Evolutionary conservation across 2,329 filamentous ascomycete genomes (phyloP).

Genomic region (Clonostachys sp.): DNA sequence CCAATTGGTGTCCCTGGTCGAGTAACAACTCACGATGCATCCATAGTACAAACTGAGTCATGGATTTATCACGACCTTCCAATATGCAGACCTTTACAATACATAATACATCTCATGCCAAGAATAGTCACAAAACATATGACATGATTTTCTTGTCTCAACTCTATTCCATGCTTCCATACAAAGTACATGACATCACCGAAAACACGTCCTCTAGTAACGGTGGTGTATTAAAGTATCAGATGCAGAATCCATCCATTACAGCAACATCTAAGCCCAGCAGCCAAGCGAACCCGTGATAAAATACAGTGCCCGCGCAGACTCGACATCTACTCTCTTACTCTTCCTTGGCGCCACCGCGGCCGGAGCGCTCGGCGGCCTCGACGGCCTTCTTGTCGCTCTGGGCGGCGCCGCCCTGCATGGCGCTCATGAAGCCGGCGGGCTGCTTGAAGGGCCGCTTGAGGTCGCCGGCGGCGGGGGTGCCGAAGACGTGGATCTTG

Average conservation of each 20-base stretch:
- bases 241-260: background rate
- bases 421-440: conserved; percentile 76
- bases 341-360: conserved; percentile 69
- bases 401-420: conserved; percentile 71
- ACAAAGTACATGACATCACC: too few relatives aligned
- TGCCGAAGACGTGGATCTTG: conserved; percentile 90
- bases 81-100: too few relatives aligned
- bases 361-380: conserved; percentile 70
- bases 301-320: background rate
- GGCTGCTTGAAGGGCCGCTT: conserved; percentile 92
- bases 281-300: background rate
- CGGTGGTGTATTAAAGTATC: background rate
- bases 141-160: too few relatives aligned
- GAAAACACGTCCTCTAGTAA: too few relatives aligned
- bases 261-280: background rate
- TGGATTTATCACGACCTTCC: too few relatives aligned
- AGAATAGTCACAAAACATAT: too few relatives aligned
- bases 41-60: too few relatives aligned
- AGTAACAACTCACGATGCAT: too few relatives aligned
- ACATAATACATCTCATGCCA: too few relatives aligned
- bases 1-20: too few relatives aligned
- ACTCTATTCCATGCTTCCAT: too few relatives aligned
- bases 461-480: conserved; percentile 83
- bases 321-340: conserved; percentile 26
- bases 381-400: conserved; percentile 90